Base-by-base conservation (phyloP, 2,329 filamentous ascomycete genomes). In the Fusarium bulbicola region DNA sequence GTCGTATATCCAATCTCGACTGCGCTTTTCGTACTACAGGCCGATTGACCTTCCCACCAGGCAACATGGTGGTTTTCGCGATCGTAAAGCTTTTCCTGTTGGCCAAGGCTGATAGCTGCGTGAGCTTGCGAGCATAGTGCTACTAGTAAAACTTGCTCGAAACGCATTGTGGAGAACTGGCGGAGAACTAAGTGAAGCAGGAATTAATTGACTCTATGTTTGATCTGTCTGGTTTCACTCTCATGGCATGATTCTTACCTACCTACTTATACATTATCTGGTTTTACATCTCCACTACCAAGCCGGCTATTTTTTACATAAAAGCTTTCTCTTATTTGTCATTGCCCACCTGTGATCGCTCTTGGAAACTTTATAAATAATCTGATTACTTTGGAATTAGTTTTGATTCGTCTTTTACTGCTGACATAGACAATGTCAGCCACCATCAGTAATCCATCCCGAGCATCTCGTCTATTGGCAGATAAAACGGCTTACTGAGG, bases 331-430 rank as follows among this genome's bases (percentile, higher is more conserved):
- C 13, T 6, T n/a, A n/a, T 15, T n/a, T 12, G 13, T 14, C 13
- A 15, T 13, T 40, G 2, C 1, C 7, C 0, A n/a, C 39, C 7
- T 9, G 21, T n/a, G 6, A 9, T n/a, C 20, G 1, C 13, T 14
- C 32, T 32, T 32, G 32, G 3, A 32, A 32, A 32, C 32, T 7
- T 32, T 14, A 6, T 14, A 14, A 32, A 46, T 21, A 20, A 28
- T 20, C 24, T 9, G 26, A 46, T 46, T 46, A 20, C 12, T 14
- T 4, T 4, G 4, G 5, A 46, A 14, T 21, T 2, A 20, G 28
- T 9, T 18, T 28, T 30, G 10, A 46, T 46, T 26, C 15, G 46
- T 15, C 18, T 16, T n/a, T 13, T 13, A 49, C 28, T 16, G 10
- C 21, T 8, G 6, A 20, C 7, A 32, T 6, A 6, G 15, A n/a